Evolutionary conservation across 495 filamentous ascomycete genomes (phyloP).

Genomic region (Trichoderma reesei): DNA sequence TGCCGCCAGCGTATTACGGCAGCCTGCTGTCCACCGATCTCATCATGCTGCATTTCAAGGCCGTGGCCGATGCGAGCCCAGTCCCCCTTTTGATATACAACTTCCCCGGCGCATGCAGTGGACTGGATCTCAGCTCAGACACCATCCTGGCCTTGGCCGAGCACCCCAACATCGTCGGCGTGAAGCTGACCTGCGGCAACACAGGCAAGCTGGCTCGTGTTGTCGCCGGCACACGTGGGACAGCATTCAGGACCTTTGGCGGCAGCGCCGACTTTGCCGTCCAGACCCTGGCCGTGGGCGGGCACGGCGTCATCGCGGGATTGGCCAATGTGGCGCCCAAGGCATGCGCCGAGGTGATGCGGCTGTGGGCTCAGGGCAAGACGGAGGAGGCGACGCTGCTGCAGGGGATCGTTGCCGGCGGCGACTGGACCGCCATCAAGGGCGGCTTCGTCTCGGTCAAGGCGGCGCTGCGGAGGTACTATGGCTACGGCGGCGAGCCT

Average conservation of each 20-base stretch:
- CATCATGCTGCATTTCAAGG: constrained; percentile 60
- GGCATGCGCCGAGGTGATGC: constrained; percentile 60
- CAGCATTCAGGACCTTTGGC: constrained; percentile 65
- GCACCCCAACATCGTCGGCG: constrained; percentile 68
- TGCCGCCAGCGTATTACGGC: constrained; percentile 82
- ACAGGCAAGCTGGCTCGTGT: constrained; percentile 79
- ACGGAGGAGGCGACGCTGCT: constrained; percentile 58
- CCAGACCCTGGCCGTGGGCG: constrained; percentile 66
- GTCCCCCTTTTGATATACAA: constrained; percentile 76
- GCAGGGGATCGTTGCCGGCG: constrained; percentile 60
- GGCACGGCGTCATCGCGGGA: constrained; percentile 70
- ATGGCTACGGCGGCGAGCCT: constrained; percentile 67
- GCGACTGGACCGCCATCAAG: constrained; percentile 76
- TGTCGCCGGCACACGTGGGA: constrained; percentile 44
- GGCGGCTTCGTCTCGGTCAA: constrained; percentile 74
- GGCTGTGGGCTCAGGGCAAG: constrained; percentile 58
- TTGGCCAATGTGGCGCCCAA: constrained; percentile 71
- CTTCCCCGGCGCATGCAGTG: constrained; percentile 73
- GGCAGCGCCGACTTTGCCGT: constrained; percentile 80
- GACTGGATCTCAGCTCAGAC: constrained; percentile 76
- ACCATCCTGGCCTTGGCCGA: constrained; percentile 62
- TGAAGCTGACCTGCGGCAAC: constrained; percentile 82
- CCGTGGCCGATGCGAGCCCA: constrained; percentile 57
- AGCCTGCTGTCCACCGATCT: constrained; percentile 57
- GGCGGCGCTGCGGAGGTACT: constrained; percentile 64